Conservation (phyloP, 352 stramenopile genomes). For the Phytophthora brassicae region DNA sequence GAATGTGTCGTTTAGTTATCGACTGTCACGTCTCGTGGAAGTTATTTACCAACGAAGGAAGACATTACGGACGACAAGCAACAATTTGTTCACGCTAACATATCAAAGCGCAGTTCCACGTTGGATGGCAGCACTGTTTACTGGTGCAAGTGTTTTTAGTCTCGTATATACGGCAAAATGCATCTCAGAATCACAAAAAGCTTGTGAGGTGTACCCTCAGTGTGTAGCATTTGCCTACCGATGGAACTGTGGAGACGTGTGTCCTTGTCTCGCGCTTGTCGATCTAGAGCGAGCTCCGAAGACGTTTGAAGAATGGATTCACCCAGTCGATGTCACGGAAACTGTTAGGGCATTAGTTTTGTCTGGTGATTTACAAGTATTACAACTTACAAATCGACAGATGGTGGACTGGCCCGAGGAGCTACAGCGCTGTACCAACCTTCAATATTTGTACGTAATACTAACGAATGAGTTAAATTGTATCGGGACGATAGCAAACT, state of each 20-base stretch:
- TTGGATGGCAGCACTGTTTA: not conserved
- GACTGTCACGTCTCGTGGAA: constrained; percentile 12
- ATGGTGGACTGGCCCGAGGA: constrained; percentile 22
- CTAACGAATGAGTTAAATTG: not conserved
- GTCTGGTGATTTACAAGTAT: constrained; percentile 16
- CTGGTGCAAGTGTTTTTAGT: not conserved
- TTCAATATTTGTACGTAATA: constrained; percentile 21
- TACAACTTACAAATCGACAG: constrained; percentile 33
- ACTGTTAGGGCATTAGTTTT: constrained; percentile 17
- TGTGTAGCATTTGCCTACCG: constrained; percentile 19
- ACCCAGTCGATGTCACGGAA: constrained; percentile 13
- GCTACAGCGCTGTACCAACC: constrained; percentile 17
- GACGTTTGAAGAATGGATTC: constrained; percentile 20
- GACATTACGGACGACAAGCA: not conserved
- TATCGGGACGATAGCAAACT: too few species aligned
- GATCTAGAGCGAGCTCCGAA: constrained; percentile 21
- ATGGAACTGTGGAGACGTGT: constrained; percentile 14
- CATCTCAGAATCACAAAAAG: constrained; percentile 2
- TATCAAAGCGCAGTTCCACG: not conserved
- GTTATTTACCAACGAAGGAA: constrained; percentile 8
- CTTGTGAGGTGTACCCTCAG: constrained; percentile 9
- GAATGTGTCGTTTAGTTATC: constrained; percentile 23
- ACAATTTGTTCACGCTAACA: not conserved
- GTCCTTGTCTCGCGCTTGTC: constrained; percentile 39
- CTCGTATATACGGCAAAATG: constrained; percentile 6